Evolutionary conservation across 2,329 filamentous ascomycete genomes (phyloP), one percentile per base, ranked within the genome.

Genomic region (Aureobasidium namibiae): DNA sequence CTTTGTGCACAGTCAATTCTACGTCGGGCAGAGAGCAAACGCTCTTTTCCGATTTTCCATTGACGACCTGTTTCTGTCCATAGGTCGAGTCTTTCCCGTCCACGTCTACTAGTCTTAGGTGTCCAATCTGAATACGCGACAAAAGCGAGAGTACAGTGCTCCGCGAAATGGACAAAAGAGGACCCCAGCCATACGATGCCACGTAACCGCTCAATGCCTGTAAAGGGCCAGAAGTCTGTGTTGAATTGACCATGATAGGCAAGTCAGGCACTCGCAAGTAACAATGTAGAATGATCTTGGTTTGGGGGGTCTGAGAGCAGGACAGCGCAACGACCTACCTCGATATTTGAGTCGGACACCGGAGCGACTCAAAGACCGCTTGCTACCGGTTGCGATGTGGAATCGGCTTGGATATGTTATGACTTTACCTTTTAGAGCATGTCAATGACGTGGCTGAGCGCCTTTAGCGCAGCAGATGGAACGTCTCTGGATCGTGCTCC

Each of bases 1-100:
- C 85, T 65, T 82, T 81, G 67, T 82, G 80, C 9, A 89, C 79
- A 13, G 79, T 75, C 34, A 89, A 72, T 64, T 84, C 80, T 3
- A 83, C 78, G 36, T 75, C 73, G 24, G 76, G 77, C 31, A 66
- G 65, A n/a, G 67, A 64, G 62, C 72, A 67, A 44, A 72, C 68
- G 2, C 60, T 74, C 49, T 74, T 73, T 45, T 70, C 70, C 10
- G 61, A 34, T 73, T 70, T 23, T 56, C 45, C 38, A 61, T 49
- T 54, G 54, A 46, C 59, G 38, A 46, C 36, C n/a, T 61, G 42
- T 70, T 65, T 63, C 72, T 67, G 67, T 71, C 75, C 75, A 59
- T 71, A 76, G 23, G 73, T 68, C 16, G 72, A 74, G 14, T 73
- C 68, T 62, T 74, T 76, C 60, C 67, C 76, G 67, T 74, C 73